Percentiles rank a stretch among this genome's conserved stretches.
Conservation (phyloP, 2,329 filamentous ascomycete species). For the Colletotrichum somersetense region DNA sequence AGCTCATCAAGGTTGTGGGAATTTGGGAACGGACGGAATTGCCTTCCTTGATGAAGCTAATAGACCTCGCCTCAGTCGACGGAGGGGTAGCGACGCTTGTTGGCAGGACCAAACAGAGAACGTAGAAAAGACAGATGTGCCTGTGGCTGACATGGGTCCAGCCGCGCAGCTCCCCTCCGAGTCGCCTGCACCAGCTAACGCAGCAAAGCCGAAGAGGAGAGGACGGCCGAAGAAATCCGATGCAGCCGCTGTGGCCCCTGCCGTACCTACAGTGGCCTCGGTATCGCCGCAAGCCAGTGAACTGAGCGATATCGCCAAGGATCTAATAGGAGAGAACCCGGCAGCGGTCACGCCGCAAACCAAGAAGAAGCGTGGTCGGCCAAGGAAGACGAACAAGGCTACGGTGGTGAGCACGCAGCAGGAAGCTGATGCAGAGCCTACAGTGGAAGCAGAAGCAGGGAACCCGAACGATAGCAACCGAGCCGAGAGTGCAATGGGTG, state of each 20-base stretch:
- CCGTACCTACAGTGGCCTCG: background rate
- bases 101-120: conserved; percentile 22
- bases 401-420: conserved; percentile 32
- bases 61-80: conserved; percentile 38
- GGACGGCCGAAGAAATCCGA: conserved; percentile 41
- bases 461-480: conserved; percentile 1
- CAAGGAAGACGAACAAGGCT: conserved; percentile 53
- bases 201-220: conserved; percentile 35
- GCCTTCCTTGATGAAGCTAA: conserved; percentile 22
- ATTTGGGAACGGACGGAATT: conserved; percentile 40
- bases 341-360: conserved; percentile 20
- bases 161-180: background rate
- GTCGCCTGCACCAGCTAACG: background rate
- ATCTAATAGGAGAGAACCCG: conserved; percentile 7
- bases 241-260: background rate
- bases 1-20: conserved; percentile 13
- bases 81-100: conserved; percentile 38
- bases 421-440: conserved; percentile 11
- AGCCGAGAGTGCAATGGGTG: background rate
- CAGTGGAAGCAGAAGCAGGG: background rate
- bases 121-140: background rate
- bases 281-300: background rate
- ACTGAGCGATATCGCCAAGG: background rate
- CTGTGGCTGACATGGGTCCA: conserved; percentile 21
- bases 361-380: conserved; percentile 53